Conservation (phyloP, 2,329 filamentous ascomycete species). For the Fusarium agapanthi region DNA sequence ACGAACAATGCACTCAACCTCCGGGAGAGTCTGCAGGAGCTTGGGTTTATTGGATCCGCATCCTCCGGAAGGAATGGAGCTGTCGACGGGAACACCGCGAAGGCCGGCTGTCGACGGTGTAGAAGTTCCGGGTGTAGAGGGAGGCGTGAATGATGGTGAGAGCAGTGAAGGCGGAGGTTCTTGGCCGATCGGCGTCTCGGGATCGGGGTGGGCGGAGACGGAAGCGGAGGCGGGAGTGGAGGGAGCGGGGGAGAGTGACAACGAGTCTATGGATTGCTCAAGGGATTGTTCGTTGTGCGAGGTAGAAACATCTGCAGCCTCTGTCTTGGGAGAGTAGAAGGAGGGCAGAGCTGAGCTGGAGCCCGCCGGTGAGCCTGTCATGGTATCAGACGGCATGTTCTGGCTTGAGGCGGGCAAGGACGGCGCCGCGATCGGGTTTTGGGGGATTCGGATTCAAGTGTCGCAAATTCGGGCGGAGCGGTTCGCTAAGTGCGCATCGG, state of each 20-base stretch:
- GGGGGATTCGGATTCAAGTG: conserved; percentile 24
- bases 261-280: conserved; percentile 45
- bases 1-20: conserved; percentile 92
- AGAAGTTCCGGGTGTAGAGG: conserved; percentile 67
- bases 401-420: conserved; percentile 31
- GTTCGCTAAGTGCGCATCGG: conserved; percentile 31
- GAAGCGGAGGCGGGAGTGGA: conserved; percentile 24
- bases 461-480: conserved; percentile 16
- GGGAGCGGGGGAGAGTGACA: conserved; percentile 48
- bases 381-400: conserved; percentile 44
- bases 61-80: conserved; percentile 64
- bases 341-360: conserved; percentile 53
- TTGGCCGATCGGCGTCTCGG: conserved; percentile 34
- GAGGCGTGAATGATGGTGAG: conserved; percentile 85
- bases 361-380: conserved; percentile 43
- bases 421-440: conserved; percentile 37
- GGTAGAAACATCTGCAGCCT: conserved; percentile 36
- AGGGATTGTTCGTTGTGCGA: conserved; percentile 30
- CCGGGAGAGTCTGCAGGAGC: conserved; percentile 77
- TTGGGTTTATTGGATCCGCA: conserved; percentile 73
- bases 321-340: conserved; percentile 56
- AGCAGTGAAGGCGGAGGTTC: conserved; percentile 74
- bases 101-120: conserved; percentile 58
- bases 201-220: conserved; percentile 22
- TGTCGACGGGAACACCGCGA: conserved; percentile 68